Conservation (phyloP, 768 basidiomycete genomes). For the Mycena belliarum region DNA sequence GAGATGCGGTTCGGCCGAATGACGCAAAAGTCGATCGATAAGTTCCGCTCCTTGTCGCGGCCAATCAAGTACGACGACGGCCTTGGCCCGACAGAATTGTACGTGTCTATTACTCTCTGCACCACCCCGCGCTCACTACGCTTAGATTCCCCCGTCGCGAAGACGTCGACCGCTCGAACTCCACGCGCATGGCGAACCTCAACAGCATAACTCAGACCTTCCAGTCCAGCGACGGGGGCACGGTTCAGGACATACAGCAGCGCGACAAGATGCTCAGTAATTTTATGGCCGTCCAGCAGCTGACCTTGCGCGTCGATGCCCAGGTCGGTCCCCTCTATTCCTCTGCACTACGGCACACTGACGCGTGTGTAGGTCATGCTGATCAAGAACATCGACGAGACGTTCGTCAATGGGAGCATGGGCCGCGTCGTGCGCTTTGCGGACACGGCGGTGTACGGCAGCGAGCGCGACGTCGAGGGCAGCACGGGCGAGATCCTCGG, state of each 20-base stretch:
- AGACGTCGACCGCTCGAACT: constrained; percentile 88
- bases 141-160: constrained; percentile 86
- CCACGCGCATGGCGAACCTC: constrained; percentile 62
- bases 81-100: constrained; percentile 90
- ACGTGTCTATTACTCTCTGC: constrained; percentile 26
- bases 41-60: constrained; percentile 72
- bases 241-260: constrained; percentile 50
- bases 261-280: constrained; percentile 82
- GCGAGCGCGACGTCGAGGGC: constrained; percentile 37
- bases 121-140: not conserved
- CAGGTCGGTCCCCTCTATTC: constrained; percentile 46
- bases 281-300: constrained; percentile 80
- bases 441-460: constrained; percentile 49
- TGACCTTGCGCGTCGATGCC: constrained; percentile 62
- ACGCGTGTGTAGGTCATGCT: constrained; percentile 77
- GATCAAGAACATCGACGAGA: constrained; percentile 90
- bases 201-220: constrained; percentile 54
- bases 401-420: constrained; percentile 92
- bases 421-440: constrained; percentile 80
- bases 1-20: constrained; percentile 94
- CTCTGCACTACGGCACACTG: not conserved
- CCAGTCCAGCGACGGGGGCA: constrained; percentile 64
- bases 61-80: constrained; percentile 78
- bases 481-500: constrained; percentile 29
- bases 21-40: constrained; percentile 59